These are phyloP conservation scores for Uronychia binucleata DNA, from an alignment of 73 alveolate genomes.

Conservation along the genomic window DNA sequence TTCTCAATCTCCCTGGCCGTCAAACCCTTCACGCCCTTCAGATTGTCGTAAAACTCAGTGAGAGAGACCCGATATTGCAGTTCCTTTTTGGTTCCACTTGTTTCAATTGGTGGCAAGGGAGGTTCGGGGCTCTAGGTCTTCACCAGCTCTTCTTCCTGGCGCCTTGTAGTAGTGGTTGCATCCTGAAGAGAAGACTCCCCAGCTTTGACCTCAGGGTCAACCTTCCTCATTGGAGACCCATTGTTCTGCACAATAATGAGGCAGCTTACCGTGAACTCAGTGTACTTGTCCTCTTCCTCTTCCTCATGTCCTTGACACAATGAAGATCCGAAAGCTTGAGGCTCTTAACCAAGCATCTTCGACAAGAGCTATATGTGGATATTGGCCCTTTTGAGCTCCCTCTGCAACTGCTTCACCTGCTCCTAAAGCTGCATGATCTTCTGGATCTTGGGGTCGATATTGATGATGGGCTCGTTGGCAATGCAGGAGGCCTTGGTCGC, in stretches of 20 bases:
- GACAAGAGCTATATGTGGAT: not conserved
- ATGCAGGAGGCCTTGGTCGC: constrained; percentile 89
- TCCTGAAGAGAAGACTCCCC: too few species aligned
- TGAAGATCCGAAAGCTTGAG: not conserved
- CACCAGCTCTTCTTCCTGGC: too few species aligned
- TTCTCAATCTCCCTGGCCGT: not conserved
- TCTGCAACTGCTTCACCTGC: constrained; percentile 12
- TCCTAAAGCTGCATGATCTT: constrained; percentile 38
- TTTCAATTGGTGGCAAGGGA: too few species aligned
- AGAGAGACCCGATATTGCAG: not conserved
- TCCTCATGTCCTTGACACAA: not conserved
- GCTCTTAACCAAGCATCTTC: not conserved
- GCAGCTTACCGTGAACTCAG: too few species aligned
- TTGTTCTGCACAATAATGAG: too few species aligned
- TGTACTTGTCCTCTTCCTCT: not conserved
- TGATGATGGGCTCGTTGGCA: constrained; percentile 77
- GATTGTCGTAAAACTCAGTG: not conserved
- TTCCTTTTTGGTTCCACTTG: not conserved
- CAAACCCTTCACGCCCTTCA: not conserved
- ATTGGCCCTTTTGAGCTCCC: not conserved
- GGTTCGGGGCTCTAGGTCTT: not conserved
- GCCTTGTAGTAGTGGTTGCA: too few species aligned
- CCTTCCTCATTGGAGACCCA: too few species aligned
- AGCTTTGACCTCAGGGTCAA: too few species aligned
- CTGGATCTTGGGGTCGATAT: constrained; percentile 70